These are phyloP conservation scores for Vigna angularis DNA, from an alignment of 306 rosid species.

Conservation along the genomic window DNA sequence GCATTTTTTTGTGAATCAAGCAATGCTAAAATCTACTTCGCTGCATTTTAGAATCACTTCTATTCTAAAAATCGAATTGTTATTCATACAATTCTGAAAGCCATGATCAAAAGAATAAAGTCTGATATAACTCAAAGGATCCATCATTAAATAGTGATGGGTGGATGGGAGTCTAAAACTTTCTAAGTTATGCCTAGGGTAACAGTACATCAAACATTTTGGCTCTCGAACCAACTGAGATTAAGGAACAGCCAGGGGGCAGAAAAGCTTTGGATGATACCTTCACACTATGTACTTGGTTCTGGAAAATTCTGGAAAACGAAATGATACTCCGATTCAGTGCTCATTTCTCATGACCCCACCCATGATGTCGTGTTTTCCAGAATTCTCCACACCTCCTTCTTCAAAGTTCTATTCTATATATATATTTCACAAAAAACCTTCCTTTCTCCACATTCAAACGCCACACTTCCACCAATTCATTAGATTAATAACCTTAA, in stretches of 20 bases:
- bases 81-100: not conserved
- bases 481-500: too few species aligned
- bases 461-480: too few species aligned
- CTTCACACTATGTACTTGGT: too few species aligned
- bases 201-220: slow-evolving; percentile 8
- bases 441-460: too few species aligned
- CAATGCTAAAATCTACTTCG: not conserved
- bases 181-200: slow-evolving; percentile 12
- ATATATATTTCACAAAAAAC: too few species aligned
- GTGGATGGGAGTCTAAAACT: slow-evolving; percentile 3
- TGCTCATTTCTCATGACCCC: too few species aligned
- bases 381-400: too few species aligned
- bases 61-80: not conserved
- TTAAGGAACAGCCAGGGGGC: not conserved
- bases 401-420: too few species aligned
- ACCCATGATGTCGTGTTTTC: too few species aligned
- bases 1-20: not conserved
- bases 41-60: not conserved
- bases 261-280: too few species aligned
- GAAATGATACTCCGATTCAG: too few species aligned
- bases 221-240: slow-evolving; percentile 18
- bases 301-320: too few species aligned
- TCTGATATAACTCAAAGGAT: slow-evolving; percentile 17
- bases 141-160: slow-evolving; percentile 4
- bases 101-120: slow-evolving; percentile 19